These are phyloP conservation scores for Claviceps spartinae DNA, from an alignment of 2,329 filamentous ascomycete species.

Conservation along the genomic window DNA sequence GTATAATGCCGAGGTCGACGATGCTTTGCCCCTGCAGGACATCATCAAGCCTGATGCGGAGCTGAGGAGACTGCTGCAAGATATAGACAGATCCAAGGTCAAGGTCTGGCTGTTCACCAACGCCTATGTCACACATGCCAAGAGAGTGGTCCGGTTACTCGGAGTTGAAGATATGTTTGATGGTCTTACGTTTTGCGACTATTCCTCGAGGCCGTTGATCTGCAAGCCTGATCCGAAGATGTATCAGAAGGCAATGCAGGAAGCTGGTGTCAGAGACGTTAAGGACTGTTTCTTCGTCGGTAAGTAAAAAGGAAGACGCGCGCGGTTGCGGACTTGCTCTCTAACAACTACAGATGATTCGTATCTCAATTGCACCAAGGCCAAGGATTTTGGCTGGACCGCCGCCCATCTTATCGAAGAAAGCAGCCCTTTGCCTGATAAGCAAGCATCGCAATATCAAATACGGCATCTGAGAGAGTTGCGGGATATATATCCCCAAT, in stretches of 20 bases:
- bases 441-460: constrained; percentile 57
- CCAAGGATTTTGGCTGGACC: constrained; percentile 72
- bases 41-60: constrained; percentile 68
- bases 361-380: constrained; percentile 63
- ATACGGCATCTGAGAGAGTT: constrained; percentile 67
- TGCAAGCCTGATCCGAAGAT: constrained; percentile 80
- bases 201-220: constrained; percentile 55
- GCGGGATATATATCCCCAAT: constrained; percentile 61
- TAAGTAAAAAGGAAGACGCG: constrained; percentile 29
- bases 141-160: constrained; percentile 66
- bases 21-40: constrained; percentile 75
- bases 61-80: constrained; percentile 62
- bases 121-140: constrained; percentile 80
- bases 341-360: constrained; percentile 57
- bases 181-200: constrained; percentile 91
- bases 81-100: constrained; percentile 73
- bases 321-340: neutral
- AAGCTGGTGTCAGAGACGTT: constrained; percentile 56
- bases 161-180: constrained; percentile 83
- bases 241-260: constrained; percentile 78
- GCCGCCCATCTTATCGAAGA: constrained; percentile 77
- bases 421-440: constrained; percentile 46
- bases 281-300: constrained; percentile 86
- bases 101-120: constrained; percentile 93
- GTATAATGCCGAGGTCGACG: constrained; percentile 90